Evolutionary conservation across 2,329 filamentous ascomycete species (phyloP).

Genomic region (Trichophaea hybrida): DNA sequence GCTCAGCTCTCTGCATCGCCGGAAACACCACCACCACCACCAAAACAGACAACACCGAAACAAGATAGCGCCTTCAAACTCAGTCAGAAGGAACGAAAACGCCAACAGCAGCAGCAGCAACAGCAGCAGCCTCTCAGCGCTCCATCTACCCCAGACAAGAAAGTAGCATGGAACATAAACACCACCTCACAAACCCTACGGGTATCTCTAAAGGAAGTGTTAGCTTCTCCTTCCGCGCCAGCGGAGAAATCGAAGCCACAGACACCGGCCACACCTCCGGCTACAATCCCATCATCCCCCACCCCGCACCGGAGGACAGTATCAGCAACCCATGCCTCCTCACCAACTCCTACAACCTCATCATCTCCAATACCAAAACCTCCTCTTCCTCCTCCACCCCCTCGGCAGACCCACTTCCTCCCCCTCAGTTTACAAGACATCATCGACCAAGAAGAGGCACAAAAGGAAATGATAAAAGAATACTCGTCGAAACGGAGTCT

Average conservation of each 20-base stretch:
- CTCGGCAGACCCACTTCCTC: slow-evolving; percentile 28
- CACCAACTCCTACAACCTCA: neutral
- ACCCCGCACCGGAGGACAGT: neutral
- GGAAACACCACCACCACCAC: slow-evolving; percentile 28
- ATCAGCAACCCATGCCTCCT: neutral
- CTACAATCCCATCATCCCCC: neutral
- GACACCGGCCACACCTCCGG: neutral
- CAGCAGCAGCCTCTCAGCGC: slow-evolving; percentile 22
- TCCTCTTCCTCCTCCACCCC: slow-evolving; percentile 30
- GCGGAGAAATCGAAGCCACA: neutral
- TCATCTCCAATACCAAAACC: slow-evolving; percentile 6
- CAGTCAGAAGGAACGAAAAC: slow-evolving; percentile 80
- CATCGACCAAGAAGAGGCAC: slow-evolving; percentile 68
- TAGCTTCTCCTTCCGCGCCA: slow-evolving; percentile 26
- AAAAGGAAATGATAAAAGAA: slow-evolving; percentile 70
- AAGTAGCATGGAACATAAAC: neutral
- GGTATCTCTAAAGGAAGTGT: slow-evolving; percentile 39
- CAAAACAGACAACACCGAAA: too few species aligned
- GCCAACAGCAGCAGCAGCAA: slow-evolving; percentile 47
- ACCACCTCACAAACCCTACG: slow-evolving; percentile 37
- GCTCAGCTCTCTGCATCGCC: slow-evolving; percentile 19
- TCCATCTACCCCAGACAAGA: neutral
- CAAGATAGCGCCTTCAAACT: slow-evolving; percentile 30
- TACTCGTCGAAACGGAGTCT: slow-evolving; percentile 76
- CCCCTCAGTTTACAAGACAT: slow-evolving; percentile 69